Evolutionary conservation across 768 basidiomycete genomes (phyloP).

Genomic region (Rhizopogon vulgaris): DNA sequence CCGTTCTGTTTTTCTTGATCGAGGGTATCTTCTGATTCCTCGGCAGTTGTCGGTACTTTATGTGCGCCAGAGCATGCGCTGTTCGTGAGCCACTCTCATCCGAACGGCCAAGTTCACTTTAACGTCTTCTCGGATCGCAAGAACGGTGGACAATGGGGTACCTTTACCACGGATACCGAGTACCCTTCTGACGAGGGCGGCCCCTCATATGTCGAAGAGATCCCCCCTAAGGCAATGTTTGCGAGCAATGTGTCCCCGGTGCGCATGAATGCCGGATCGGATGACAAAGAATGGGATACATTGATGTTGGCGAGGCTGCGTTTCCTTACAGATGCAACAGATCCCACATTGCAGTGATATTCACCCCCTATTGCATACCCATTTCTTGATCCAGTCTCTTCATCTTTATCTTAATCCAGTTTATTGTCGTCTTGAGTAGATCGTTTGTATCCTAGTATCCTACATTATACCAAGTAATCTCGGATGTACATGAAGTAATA

Average conservation of each 20-base stretch:
- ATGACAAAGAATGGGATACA: slow-evolving; percentile 39
- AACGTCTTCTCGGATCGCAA: slow-evolving; percentile 52
- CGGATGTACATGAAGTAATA: no score
- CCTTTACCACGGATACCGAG: slow-evolving; percentile 55
- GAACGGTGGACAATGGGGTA: slow-evolving; percentile 65
- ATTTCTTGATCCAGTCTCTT: not conserved
- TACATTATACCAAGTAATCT: no score
- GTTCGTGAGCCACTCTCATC: slow-evolving; percentile 69
- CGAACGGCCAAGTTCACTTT: slow-evolving; percentile 61
- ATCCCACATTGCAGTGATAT: slow-evolving; percentile 39
- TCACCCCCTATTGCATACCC: not conserved
- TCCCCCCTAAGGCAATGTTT: slow-evolving; percentile 25
- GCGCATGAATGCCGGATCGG: slow-evolving; percentile 11
- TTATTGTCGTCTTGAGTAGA: no score
- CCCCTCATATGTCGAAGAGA: slow-evolving; percentile 41
- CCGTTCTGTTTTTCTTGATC: not conserved
- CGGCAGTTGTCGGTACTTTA: slow-evolving; percentile 60
- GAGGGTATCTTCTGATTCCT: not conserved
- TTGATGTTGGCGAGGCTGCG: slow-evolving; percentile 59
- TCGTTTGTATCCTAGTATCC: no score
- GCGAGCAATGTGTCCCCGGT: slow-evolving; percentile 50
- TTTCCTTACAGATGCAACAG: slow-evolving; percentile 55
- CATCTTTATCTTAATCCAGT: no score
- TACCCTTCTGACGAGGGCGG: slow-evolving; percentile 35
- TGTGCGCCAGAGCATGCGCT: slow-evolving; percentile 67